phyloP scores from a whole-genome alignment of 371 early-diverging fungal species.

The Actinomortierella wolfii region DNA sequence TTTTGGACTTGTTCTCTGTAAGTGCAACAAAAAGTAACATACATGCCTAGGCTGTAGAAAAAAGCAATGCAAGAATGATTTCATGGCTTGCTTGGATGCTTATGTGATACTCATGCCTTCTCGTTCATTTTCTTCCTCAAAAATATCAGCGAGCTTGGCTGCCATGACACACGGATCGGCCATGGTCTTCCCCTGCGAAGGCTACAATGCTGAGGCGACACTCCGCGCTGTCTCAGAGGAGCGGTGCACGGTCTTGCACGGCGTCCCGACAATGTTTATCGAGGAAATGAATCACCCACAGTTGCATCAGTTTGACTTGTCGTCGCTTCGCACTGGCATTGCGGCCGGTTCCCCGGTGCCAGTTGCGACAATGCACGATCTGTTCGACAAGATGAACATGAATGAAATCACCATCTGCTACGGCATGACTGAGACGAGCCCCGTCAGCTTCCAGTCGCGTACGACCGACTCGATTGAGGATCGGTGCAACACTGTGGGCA shows the following conservation, averaged over 20 bases:
- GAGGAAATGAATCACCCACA: conserved; percentile 48
- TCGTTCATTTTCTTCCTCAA: neutral
- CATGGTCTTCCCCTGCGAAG: conserved; percentile 50
- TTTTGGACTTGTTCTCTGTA: conserved; percentile 29
- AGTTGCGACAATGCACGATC: conserved; percentile 48
- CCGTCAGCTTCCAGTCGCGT: conserved; percentile 50
- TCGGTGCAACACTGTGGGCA: conserved; percentile 47
- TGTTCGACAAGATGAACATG: conserved; percentile 47
- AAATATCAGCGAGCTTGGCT: conserved; percentile 50
- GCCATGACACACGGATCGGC: conserved; percentile 51
- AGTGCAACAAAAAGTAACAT: too few species aligned
- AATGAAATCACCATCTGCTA: conserved; percentile 50
- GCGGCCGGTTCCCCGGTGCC: conserved; percentile 53
- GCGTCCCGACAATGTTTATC: conserved; percentile 56
- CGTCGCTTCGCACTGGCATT: conserved; percentile 49
- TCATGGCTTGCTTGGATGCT: too few species aligned
- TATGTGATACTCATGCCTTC: neutral
- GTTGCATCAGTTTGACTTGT: conserved; percentile 41
- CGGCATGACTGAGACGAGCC: conserved; percentile 53
- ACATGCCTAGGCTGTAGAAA: too few species aligned
- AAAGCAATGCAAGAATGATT: too few species aligned
- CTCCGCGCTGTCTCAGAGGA: conserved; percentile 55
- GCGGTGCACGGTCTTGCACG: conserved; percentile 47
- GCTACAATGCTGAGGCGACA: conserved; percentile 54
- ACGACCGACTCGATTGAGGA: conserved; percentile 48